Percentiles rank a stretch among this genome's conserved stretches.
These are phyloP conservation scores for Thoreauomyces humboldtii DNA, from an alignment of 192 early-diverging fungal species.

Conservation along the genomic window DNA sequence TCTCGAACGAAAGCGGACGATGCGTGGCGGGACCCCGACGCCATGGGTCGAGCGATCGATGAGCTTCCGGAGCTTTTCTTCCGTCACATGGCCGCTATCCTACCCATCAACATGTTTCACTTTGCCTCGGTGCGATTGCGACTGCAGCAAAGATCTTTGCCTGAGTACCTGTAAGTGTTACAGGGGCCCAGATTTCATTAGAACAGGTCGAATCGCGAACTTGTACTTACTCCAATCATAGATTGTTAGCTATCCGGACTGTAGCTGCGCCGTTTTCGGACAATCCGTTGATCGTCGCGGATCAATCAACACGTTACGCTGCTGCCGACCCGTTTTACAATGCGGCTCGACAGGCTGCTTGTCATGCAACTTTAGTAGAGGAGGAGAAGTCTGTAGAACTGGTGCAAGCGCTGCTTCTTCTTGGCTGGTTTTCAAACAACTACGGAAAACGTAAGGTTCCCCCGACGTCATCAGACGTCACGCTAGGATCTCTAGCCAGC, in stretches of 20 bases:
- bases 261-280: background rate
- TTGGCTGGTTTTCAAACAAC: background rate
- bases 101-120: slow-evolving; percentile 2
- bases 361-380: background rate
- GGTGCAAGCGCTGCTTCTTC: background rate
- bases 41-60: background rate
- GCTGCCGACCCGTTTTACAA: background rate
- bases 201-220: no score
- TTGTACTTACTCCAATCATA: no score
- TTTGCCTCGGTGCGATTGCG: background rate
- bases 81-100: background rate
- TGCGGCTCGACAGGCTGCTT: background rate
- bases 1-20: background rate
- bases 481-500: no score
- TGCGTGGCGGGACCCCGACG: background rate
- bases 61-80: background rate
- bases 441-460: slow-evolving; percentile 1
- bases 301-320: background rate
- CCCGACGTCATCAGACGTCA: no score
- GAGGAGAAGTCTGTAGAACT: background rate
- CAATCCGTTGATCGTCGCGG: background rate
- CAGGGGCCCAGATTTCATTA: no score
- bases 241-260: background rate
- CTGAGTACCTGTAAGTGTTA: background rate
- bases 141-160: background rate